Conservation (phyloP, 1,284 basidiomycete genomes). For the Moesziomyces globuligerus region DNA sequence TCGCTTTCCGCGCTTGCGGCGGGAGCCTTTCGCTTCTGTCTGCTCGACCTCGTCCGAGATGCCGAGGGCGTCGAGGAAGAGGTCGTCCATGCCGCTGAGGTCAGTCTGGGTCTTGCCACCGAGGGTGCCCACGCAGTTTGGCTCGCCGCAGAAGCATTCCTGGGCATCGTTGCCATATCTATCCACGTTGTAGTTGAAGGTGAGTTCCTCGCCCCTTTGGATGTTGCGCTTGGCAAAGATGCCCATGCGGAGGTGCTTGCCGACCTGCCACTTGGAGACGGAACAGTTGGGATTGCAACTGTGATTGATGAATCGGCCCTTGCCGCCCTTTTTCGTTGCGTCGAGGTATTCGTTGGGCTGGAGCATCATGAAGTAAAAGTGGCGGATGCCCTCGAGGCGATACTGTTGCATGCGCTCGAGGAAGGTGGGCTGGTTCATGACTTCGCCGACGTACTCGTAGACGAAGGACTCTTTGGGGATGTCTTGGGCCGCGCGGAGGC, state of each 20-base stretch:
- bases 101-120: constrained; percentile 99
- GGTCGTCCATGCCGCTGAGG: constrained; percentile 88
- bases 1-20: constrained; percentile 89
- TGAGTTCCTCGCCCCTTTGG: constrained; percentile 86
- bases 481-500: constrained; percentile 80
- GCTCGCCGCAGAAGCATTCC: constrained; percentile 92
- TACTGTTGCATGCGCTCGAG: constrained; percentile 94
- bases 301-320: constrained; percentile 97
- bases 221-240: constrained; percentile 93
- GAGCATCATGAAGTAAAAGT: constrained; percentile 99
- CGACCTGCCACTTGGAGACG: constrained; percentile 99
- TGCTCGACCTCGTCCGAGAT: constrained; percentile 89
- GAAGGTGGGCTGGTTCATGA: constrained; percentile 87
- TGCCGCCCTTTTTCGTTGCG: constrained; percentile 95
- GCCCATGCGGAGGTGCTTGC: constrained; percentile 91
- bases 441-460: constrained; percentile 98
- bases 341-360: constrained; percentile 99
- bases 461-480: constrained; percentile 84
- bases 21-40: constrained; percentile 81
- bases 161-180: constrained; percentile 98
- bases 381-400: constrained; percentile 88
- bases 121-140: constrained; percentile 93
- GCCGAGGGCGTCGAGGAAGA: constrained; percentile 95
- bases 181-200: constrained; percentile 99
- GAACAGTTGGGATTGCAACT: constrained; percentile 98